Conservation (phyloP, 2,329 filamentous ascomycete species). For the Cladosporium sp. region DNA sequence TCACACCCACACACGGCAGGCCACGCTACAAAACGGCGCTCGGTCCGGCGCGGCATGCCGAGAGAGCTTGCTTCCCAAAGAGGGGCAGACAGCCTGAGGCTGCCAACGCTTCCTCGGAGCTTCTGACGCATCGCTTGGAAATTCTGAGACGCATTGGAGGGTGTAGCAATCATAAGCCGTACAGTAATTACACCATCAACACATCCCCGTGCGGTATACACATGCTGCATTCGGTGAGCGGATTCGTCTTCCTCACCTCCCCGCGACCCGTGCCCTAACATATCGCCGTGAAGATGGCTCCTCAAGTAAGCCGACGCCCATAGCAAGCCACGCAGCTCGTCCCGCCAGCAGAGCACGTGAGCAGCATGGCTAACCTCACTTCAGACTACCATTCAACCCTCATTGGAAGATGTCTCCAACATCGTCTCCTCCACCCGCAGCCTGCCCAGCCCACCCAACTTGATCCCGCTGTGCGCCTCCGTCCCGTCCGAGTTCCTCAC, state of each 20-base stretch:
- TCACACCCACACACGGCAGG: no score
- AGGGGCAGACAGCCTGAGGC: not conserved
- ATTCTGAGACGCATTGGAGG: not conserved
- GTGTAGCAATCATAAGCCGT: not conserved
- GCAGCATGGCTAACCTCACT: conserved; percentile 1
- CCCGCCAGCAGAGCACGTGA: not conserved
- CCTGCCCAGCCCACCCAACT: conserved; percentile 62
- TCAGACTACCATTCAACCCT: conserved; percentile 52
- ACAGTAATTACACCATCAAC: not conserved
- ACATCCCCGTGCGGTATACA: conserved; percentile 3
- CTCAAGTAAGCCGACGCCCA: conserved; percentile 8
- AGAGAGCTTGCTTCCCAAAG: not conserved
- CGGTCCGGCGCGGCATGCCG: not conserved
- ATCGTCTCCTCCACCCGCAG: conserved; percentile 51
- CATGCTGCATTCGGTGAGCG: conserved; percentile 17
- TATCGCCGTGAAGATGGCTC: conserved; percentile 12
- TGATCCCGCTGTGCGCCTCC: conserved; percentile 77
- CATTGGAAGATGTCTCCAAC: conserved; percentile 56
- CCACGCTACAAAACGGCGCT: no score
- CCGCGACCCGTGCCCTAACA: conserved; percentile 28
- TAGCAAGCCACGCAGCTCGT: not conserved
- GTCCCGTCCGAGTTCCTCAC: conserved; percentile 91
- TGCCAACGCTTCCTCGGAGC: not conserved
- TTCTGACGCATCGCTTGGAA: conserved; percentile 10
- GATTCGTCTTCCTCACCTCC: conserved; percentile 31